Conservation (phyloP, 2,329 filamentous ascomycete species). For the Endocalyx cinctus region DNA sequence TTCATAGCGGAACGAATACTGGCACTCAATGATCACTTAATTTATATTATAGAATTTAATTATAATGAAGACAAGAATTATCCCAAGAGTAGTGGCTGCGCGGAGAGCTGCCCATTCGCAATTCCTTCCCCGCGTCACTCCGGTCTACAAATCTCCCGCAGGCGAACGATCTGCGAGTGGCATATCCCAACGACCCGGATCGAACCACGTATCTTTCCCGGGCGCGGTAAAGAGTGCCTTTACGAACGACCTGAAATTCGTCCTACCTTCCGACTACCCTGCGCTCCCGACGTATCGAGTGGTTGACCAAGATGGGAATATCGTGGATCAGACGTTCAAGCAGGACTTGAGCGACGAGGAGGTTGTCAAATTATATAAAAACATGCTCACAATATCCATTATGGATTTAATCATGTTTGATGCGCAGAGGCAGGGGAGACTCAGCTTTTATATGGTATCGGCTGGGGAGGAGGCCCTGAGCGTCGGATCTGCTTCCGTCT, state of each 20-base stretch:
- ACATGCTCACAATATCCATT: conserved; percentile 67
- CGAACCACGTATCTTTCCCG: conserved; percentile 67
- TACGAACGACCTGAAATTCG: conserved; percentile 73
- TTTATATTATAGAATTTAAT: too few species aligned
- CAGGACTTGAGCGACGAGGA: conserved; percentile 64
- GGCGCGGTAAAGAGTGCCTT: conserved; percentile 96
- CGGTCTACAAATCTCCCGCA: conserved; percentile 14
- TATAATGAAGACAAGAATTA: conserved; percentile 20
- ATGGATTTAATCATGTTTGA: conserved; percentile 99
- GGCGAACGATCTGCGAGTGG: conserved; percentile 37
- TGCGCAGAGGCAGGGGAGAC: conserved; percentile 86
- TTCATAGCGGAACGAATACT: too few species aligned
- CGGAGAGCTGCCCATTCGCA: conserved; percentile 13
- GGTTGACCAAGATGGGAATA: conserved; percentile 79
- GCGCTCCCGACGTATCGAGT: conserved; percentile 89
- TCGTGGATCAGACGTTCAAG: conserved; percentile 69
- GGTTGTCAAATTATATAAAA: conserved; percentile 56
- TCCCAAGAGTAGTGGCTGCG: conserved; percentile 16
- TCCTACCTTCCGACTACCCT: conserved; percentile 64
- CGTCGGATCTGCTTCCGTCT: conserved; percentile 78
- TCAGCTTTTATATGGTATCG: conserved; percentile 97
- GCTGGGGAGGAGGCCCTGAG: conserved; percentile 93
- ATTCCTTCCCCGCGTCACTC: conserved; percentile 12
- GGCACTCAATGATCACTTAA: too few species aligned
- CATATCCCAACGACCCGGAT: conserved; percentile 52